phyloP scores from a whole-genome alignment of 352 stramenopile species.

The Poterioochromonas sp. region DNA sequence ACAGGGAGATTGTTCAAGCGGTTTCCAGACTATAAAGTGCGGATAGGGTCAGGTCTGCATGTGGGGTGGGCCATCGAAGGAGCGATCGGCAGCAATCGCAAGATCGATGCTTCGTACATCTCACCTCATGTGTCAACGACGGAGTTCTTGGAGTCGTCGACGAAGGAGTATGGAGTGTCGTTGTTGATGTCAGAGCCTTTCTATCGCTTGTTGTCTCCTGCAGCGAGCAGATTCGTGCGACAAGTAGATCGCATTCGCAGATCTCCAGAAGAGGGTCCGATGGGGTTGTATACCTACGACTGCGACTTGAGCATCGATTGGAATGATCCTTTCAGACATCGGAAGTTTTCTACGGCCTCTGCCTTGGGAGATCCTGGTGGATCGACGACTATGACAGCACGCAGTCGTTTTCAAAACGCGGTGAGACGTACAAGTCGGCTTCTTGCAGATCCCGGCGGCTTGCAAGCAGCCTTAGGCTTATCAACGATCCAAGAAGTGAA shows the following conservation, averaged over 20 bases:
- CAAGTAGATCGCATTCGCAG: constrained; percentile 33
- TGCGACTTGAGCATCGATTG: constrained; percentile 31
- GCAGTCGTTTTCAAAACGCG: background rate
- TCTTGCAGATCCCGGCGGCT: background rate
- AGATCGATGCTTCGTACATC: constrained; percentile 93
- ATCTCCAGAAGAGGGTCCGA: constrained; percentile 1
- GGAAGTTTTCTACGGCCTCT: no score
- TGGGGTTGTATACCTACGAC: constrained; percentile 36
- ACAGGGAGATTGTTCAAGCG: constrained; percentile 45
- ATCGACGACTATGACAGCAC: background rate
- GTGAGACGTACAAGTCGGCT: background rate
- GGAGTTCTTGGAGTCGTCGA: constrained; percentile 81
- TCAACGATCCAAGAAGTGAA: background rate
- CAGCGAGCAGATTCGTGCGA: constrained; percentile 4
- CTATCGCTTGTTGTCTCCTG: constrained; percentile 8
- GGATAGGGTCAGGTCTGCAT: constrained; percentile 88
- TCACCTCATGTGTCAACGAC: constrained; percentile 83
- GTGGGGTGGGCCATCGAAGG: constrained; percentile 88
- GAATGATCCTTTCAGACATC: background rate
- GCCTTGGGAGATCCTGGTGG: background rate
- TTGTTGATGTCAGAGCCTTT: constrained; percentile 51
- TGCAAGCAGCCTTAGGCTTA: constrained; percentile 3
- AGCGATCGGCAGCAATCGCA: constrained; percentile 83
- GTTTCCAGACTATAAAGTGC: constrained; percentile 53
- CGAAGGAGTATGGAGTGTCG: constrained; percentile 56